These are phyloP conservation scores for Aspergillus aculeatus DNA, from an alignment of 2,329 filamentous ascomycete genomes.

Conservation along the genomic window DNA sequence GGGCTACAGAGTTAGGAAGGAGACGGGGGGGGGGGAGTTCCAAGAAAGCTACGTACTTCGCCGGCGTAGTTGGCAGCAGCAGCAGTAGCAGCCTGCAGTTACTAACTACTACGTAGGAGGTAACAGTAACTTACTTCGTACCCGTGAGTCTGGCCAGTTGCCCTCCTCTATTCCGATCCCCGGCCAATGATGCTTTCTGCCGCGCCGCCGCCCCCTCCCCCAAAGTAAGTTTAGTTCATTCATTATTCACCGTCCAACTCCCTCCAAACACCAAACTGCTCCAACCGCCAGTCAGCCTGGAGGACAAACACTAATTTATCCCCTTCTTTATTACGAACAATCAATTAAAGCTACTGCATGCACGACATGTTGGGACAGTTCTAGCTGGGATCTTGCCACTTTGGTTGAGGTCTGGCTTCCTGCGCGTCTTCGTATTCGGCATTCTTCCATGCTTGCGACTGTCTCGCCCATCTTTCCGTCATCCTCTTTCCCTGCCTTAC, in stretches of 20 bases:
- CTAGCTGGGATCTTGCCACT: slow-evolving; percentile 6
- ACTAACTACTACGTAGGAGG: too few relatives aligned
- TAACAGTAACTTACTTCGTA: too few relatives aligned
- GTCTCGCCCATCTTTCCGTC: slow-evolving; percentile 12
- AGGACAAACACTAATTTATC: not conserved
- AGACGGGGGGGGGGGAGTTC: slow-evolving; percentile 14
- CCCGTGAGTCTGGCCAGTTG: slow-evolving; percentile 1
- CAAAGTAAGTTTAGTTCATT: slow-evolving; percentile 1
- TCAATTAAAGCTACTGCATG: slow-evolving; percentile 5
- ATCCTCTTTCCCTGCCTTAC: slow-evolving; percentile 12
- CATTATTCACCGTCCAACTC: not conserved
- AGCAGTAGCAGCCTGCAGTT: not conserved
- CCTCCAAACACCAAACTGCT: not conserved
- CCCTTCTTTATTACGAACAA: not conserved
- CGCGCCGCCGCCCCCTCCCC: not conserved
- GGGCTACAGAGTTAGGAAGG: slow-evolving; percentile 4
- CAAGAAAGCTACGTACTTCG: too few relatives aligned
- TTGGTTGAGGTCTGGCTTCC: slow-evolving; percentile 1
- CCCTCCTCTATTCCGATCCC: not conserved
- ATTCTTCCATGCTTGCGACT: slow-evolving; percentile 17
- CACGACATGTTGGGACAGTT: slow-evolving; percentile 3
- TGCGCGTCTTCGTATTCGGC: not conserved
- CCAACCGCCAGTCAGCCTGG: not conserved
- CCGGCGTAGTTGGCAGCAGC: too few relatives aligned
- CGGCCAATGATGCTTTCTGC: slow-evolving; percentile 8